These are phyloP conservation scores for Puccinia polysora DNA, from an alignment of 1,284 basidiomycete species.

Conservation along the genomic window DNA sequence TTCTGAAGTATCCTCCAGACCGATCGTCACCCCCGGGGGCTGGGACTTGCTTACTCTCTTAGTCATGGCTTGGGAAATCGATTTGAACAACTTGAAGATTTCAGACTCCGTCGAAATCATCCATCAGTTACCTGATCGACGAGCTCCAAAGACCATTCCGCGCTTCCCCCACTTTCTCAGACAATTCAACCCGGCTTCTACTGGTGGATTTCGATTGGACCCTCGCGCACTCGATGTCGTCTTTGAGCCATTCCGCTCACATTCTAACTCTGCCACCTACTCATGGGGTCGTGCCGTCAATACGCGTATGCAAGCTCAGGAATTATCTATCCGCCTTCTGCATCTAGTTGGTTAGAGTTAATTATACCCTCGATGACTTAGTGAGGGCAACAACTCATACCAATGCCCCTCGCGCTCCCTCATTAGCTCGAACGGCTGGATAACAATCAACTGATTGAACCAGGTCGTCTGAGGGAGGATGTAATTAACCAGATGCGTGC, in stretches of 20 bases:
- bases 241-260: slow-evolving; percentile 18
- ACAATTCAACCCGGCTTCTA: slow-evolving; percentile 7
- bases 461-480: slow-evolving; percentile 13
- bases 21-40: slow-evolving; percentile 3
- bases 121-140: neutral
- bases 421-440: slow-evolving; percentile 18
- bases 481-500: slow-evolving; percentile 12
- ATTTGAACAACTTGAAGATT: slow-evolving; percentile 5
- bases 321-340: slow-evolving; percentile 27
- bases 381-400: neutral
- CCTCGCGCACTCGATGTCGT: slow-evolving; percentile 20
- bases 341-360: slow-evolving; percentile 12
- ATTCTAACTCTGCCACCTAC: slow-evolving; percentile 5
- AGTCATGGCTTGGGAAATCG: slow-evolving; percentile 31
- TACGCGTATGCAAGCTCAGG: slow-evolving; percentile 5
- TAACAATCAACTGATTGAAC: neutral
- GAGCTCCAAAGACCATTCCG: neutral
- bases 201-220: slow-evolving; percentile 14
- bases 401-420: neutral
- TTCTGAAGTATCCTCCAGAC: neutral
- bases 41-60: slow-evolving; percentile 35
- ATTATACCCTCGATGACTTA: neutral
- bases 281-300: slow-evolving; percentile 23
- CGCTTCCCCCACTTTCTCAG: slow-evolving; percentile 30
- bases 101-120: neutral